Base-by-base conservation (phyloP, 176 grass and related monocot genomes). In the Urochloa ruziziensis region DNA sequence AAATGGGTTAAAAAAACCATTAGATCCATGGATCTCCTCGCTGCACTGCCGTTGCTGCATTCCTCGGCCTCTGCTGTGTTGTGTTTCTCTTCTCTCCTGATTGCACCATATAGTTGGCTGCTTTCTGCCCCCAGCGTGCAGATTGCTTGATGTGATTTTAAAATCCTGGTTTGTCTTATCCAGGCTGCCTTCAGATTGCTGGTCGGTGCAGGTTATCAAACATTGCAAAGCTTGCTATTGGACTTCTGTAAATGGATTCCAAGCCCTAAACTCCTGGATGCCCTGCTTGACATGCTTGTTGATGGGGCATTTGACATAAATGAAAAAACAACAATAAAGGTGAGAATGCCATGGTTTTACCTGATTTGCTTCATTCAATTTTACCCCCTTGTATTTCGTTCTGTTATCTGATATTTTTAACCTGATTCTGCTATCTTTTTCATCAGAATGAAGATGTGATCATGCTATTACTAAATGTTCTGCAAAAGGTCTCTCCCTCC, bases 391-490 rank as follows among this genome's bases (percentile, higher is more conserved):
- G 47, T 29, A 60, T 49, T 88, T 75, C 46, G 32, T 81, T 80
- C 61, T 88, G 62, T 67, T 57, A 59, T 25, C 62, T 89, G 63
- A 86, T 79, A 29, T 83, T 88, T 81, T 39, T 69, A 46, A 48
- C 33, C 35, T 87, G 71, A 90, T 76, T 80, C 80, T 74, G 49
- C 47, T 85, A 14, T 76, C 0, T n/a, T 79, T 64, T n/a, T 85
- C 80, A n/a, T 75, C 93, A 98, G 92, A 98, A 95, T 85, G 96
- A 98, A 95, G 96, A 98, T 91, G 96, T 93, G 24, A 98, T 98
- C 77, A 67, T 95, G 36, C 89, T 93, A 68, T 85, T 95, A 39
- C 54, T 98, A 56, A 93, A 98, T 90, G 89, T 98, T 74, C 15
- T 98, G 66, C 90, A 93, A 83, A 98, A 98, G 93, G 96, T 98